Percentiles rank a stretch among this genome's conserved stretches.
These are phyloP conservation scores for Phytophthora boehmeriae DNA, from an alignment of 352 stramenopile genomes.

Conservation along the genomic window DNA sequence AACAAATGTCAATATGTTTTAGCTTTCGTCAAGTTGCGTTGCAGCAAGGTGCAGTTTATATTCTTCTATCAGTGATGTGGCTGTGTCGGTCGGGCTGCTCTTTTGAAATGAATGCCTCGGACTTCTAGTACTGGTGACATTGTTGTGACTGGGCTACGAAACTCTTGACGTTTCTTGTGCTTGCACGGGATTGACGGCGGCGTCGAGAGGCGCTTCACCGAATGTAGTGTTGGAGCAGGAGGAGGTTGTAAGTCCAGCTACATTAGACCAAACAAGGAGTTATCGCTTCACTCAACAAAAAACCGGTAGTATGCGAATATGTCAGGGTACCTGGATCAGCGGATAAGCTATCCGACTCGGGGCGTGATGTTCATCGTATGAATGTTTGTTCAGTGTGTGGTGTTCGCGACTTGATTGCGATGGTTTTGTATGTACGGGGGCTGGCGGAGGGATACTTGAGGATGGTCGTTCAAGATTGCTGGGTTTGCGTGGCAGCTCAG, in stretches of 20 bases:
- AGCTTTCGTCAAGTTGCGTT: not conserved
- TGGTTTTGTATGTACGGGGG: not conserved
- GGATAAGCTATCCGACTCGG: not conserved
- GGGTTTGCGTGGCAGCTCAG: not conserved
- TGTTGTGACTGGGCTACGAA: not conserved
- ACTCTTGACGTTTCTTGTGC: conserved; percentile 7
- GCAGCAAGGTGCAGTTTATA: not conserved
- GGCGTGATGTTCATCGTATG: not conserved
- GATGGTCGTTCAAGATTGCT: not conserved
- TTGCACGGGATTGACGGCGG: conserved; percentile 17
- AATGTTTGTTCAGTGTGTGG: not conserved
- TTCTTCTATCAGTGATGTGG: not conserved
- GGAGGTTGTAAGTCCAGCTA: conserved; percentile 24
- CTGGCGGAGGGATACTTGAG: conserved; percentile 1
- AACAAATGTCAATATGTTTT: no score
- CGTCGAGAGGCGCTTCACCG: conserved; percentile 3
- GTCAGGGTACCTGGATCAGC: not conserved
- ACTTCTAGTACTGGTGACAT: conserved; percentile 10
- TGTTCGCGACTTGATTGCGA: not conserved
- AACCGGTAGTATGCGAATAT: not conserved
- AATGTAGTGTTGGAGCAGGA: conserved; percentile 5
- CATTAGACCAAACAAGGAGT: not conserved
- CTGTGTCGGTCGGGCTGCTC: conserved; percentile 1
- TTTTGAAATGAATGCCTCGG: conserved; percentile 21
- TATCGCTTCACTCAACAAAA: not conserved